Conservation (phyloP, 768 basidiomycete species). For the Leccinum variicolor region DNA sequence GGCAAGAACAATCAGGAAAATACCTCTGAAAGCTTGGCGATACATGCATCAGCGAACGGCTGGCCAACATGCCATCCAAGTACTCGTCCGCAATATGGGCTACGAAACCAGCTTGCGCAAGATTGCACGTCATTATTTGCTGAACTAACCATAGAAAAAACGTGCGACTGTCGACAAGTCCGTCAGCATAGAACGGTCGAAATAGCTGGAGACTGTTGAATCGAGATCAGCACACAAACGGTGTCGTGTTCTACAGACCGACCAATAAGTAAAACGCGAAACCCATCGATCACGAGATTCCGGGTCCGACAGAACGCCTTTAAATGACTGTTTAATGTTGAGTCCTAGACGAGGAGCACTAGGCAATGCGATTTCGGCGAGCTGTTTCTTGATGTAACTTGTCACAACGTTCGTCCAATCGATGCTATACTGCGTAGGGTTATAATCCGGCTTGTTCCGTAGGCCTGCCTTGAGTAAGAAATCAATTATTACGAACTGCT, state of each 20-base stretch:
- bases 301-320: conserved; percentile 69
- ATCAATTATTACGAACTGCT: neutral
- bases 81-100: conserved; percentile 78
- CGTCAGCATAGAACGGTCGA: conserved; percentile 75
- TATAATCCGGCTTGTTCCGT: conserved; percentile 75
- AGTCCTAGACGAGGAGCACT: conserved; percentile 72
- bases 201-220: conserved; percentile 59
- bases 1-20: conserved; percentile 15
- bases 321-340: conserved; percentile 83
- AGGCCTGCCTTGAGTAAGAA: conserved; percentile 53
- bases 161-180: conserved; percentile 73
- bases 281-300: conserved; percentile 75
- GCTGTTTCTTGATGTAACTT: conserved; percentile 78
- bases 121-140: conserved; percentile 70
- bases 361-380: conserved; percentile 75
- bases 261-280: conserved; percentile 79
- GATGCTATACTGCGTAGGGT: conserved; percentile 77
- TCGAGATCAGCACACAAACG: neutral
- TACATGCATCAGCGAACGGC: conserved; percentile 68
- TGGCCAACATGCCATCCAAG: conserved; percentile 61
- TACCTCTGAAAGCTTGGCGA: conserved; percentile 64
- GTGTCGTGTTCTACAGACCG: conserved; percentile 6
- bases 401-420: conserved; percentile 85
- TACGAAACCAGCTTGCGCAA: conserved; percentile 78
- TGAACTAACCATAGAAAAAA: conserved; percentile 79